Base-by-base conservation (phyloP, 208 protist species). In the Acanthamoeba castellanii region DNA sequence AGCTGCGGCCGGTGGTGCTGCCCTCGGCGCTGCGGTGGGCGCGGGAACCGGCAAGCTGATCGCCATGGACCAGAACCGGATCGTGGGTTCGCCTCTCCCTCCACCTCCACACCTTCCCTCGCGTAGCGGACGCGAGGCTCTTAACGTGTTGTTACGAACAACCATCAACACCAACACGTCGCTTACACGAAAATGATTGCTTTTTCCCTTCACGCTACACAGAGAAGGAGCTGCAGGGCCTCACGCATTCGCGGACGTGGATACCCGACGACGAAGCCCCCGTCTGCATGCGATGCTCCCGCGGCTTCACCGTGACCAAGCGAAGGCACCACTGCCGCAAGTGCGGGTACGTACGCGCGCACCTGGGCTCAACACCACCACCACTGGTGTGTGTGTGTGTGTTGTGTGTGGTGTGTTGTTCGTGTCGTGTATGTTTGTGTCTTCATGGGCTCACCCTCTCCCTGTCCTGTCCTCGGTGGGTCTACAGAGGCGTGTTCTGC, bases 301-400 rank as follows among this genome's bases (percentile, higher is more conserved):
- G 13, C 32, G 72, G 34, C 32, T 82, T 82, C 45, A 82, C 72
- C 34, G 32, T 82, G 34, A 82, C 72, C 72, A 82, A 32, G 34
- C 72, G 72, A 34, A 82, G 72, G n/a, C 72, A 82, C 72, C 72
- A 82, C 72, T 82, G 72, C 72, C 72, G 72, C 32, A 82, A 82
- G 45, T 82, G 72, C 72, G 72, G 72, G 72, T 82, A 34, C 72
- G 14, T 82, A 34, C 11, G 18, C 45, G 18, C 11, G 22, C 45
- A 82, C n/a, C 34, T 27, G 9, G 7, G 32, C 34, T 50, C 32
- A 32, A 82, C 22, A 22, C 32, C 45, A 34, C n/a, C n/a, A n/a
- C n/a, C n/a, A n/a, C n/a, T n/a, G n/a, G n/a, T n/a, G n/a, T n/a
- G n/a, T n/a, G n/a, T n/a, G n/a, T n/a, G n/a, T n/a, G n/a, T n/a